Base-by-base conservation (phyloP, 31 red algal species). In the Endocladia muricata region DNA sequence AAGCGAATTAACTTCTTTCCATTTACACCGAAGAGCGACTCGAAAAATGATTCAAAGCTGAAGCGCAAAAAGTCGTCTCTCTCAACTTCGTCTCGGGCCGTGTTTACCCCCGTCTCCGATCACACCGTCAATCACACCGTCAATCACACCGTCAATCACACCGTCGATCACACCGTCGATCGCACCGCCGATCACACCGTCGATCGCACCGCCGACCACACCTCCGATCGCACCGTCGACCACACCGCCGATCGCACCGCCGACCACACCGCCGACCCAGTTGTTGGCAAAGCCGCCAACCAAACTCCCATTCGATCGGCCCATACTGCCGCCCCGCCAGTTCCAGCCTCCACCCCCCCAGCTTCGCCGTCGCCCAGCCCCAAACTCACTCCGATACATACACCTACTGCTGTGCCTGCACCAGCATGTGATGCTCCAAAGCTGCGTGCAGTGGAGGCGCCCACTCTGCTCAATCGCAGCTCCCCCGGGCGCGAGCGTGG, bases 401-500 rank as follows among this genome's bases (percentile, higher is more conserved):
- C n/a, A n/a, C n/a, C n/a, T n/a, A n/a, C n/a, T n/a, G n/a, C n/a
- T n/a, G n/a, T n/a, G n/a, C n/a, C n/a, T n/a, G n/a, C n/a, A n/a
- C n/a, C n/a, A n/a, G n/a, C n/a, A n/a, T n/a, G n/a, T n/a, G n/a
- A n/a, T n/a, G n/a, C n/a, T n/a, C n/a, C n/a, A n/a, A n/a, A n/a
- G 49, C 31, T 49, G 13, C 55, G 11, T 40, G 58, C 65, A 31
- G 64, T 71, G 61, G 47, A 57, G 63, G 77, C 35, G 32, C 15
- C 21, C 17, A 19, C 66, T 22, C 49, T 55, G 65, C 78, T 69
- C 44, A 40, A 38, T n/a, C 55, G 65, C 3, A 70, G 71, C 28
- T 62, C 78, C 25, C 40, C 22, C 39, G 78, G 26, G 61, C 71
- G 55, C 29, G 64, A 71, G 26, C 26, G 69, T 62, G 63, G 30